A percentile compares a stretch with the other conserved stretches of the same genome.
Evolutionary conservation across 208 protist species (phyloP).

Genomic region (Spongospora subterranea): DNA sequence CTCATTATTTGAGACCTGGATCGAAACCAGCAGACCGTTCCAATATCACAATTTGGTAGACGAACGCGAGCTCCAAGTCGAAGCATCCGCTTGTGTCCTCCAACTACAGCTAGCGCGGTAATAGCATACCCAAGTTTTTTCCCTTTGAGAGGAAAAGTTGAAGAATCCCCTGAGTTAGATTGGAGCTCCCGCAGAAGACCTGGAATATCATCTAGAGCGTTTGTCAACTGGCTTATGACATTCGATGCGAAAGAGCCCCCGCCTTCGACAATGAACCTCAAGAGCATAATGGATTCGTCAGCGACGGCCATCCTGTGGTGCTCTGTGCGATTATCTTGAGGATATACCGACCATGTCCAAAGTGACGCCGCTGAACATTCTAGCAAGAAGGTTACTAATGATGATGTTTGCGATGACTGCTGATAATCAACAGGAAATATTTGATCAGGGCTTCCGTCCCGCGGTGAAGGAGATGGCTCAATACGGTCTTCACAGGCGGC

Average conservation of each 20-base stretch:
- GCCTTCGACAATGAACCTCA: neutral
- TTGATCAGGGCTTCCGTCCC: too few relatives aligned
- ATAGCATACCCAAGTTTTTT: neutral
- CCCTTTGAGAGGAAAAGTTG: neutral
- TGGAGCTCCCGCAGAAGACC: neutral
- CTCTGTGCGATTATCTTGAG: neutral
- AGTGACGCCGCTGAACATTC: neutral
- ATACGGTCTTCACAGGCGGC: too few relatives aligned
- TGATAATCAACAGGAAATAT: neutral
- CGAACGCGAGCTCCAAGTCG: constrained; percentile 27
- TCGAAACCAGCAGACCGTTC: neutral
- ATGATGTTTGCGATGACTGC: neutral
- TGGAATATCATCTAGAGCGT: neutral
- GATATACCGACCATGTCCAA: constrained; percentile 7
- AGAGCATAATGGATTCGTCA: constrained; percentile 6
- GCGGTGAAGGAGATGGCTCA: too few relatives aligned
- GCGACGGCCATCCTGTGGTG: constrained; percentile 33
- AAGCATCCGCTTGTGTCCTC: neutral
- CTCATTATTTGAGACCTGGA: constrained; percentile 4
- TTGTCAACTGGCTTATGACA: neutral
- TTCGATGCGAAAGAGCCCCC: neutral
- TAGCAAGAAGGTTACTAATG: constrained; percentile 11
- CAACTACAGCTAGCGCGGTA: neutral
- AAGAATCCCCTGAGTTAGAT: neutral
- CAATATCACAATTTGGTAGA: neutral